These are phyloP conservation scores for Emmonsia crescens DNA, from an alignment of 2,329 filamentous ascomycete genomes.

Conservation along the genomic window DNA sequence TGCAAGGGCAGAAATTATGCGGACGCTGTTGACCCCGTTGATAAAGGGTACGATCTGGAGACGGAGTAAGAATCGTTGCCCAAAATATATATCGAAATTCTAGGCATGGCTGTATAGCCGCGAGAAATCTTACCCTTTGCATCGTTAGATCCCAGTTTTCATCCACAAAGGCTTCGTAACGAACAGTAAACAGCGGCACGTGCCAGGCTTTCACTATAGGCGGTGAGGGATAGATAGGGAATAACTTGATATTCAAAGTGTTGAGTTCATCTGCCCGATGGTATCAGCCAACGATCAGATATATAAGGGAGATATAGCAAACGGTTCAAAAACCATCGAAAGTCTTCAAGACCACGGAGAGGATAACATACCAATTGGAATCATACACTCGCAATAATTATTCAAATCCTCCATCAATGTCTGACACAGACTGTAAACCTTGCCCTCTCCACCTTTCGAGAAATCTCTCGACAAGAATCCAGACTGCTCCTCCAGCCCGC, in stretches of 20 bases:
- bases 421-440: slow-evolving; percentile 63
- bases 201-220: slow-evolving; percentile 76
- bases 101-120: neutral
- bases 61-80: neutral
- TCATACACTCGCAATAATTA: slow-evolving; percentile 97
- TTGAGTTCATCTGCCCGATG: slow-evolving; percentile 66
- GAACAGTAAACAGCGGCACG: slow-evolving; percentile 65
- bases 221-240: slow-evolving; percentile 68
- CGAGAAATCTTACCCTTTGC: slow-evolving; percentile 32
- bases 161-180: slow-evolving; percentile 42
- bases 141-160: slow-evolving; percentile 46
- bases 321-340: neutral
- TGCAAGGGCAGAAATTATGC: slow-evolving; percentile 72
- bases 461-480: slow-evolving; percentile 54
- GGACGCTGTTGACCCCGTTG: slow-evolving; percentile 82
- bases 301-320: neutral
- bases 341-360: neutral
- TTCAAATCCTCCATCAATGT: slow-evolving; percentile 87
- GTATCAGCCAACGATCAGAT: slow-evolving; percentile 8
- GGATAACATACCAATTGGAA: slow-evolving; percentile 63
- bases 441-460: slow-evolving; percentile 36
- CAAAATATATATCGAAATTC: neutral
- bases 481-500: slow-evolving; percentile 83
- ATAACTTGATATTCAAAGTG: slow-evolving; percentile 92
- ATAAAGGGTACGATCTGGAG: slow-evolving; percentile 66